These are phyloP conservation scores for Amanita muscaria DNA, from an alignment of 768 basidiomycete species.

Conservation along the genomic window DNA sequence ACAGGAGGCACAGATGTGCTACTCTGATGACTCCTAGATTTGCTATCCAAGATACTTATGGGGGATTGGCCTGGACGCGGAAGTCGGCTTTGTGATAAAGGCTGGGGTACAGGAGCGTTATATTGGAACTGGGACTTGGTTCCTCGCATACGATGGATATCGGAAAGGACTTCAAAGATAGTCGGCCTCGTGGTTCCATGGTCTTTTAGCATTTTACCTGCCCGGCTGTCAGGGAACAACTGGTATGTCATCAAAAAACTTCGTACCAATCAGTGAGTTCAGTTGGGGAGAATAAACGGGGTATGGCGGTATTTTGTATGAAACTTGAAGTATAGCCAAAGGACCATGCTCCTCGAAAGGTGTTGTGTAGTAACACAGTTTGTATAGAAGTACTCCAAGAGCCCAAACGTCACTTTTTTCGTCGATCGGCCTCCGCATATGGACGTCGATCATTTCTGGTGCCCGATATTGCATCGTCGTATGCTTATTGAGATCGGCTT, in stretches of 20 bases:
- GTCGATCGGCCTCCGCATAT: constrained; percentile 74
- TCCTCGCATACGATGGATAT: constrained; percentile 81
- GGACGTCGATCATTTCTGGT: constrained; percentile 97
- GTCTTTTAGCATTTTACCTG: constrained; percentile 90
- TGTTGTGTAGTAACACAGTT: constrained; percentile 98
- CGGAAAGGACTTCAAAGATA: constrained; percentile 77
- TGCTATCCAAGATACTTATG: constrained; percentile 21
- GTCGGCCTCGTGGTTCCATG: constrained; percentile 80
- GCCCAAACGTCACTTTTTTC: constrained; percentile 99
- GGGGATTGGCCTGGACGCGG: constrained; percentile 19
- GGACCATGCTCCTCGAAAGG: constrained; percentile 98
- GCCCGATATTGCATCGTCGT: constrained; percentile 97
- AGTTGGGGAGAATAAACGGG: constrained; percentile 80
- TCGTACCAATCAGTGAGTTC: constrained; percentile 74
- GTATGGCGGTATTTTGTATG: constrained; percentile 86
- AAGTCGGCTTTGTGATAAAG: constrained; percentile 31
- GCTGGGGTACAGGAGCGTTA: constrained; percentile 39
- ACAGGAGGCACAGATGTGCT: constrained; percentile 18
- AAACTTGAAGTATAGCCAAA: constrained; percentile 92
- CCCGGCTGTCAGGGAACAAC: constrained; percentile 11
- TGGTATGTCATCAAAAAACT: constrained; percentile 4
- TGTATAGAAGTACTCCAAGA: constrained; percentile 91
- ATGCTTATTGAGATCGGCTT: constrained; percentile 87
- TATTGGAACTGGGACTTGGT: constrained; percentile 79
- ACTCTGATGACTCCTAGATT: constrained; percentile 10